Conservation (phyloP, 2,329 filamentous ascomycete genomes). For the Dothidotthia symphoricarpi region DNA sequence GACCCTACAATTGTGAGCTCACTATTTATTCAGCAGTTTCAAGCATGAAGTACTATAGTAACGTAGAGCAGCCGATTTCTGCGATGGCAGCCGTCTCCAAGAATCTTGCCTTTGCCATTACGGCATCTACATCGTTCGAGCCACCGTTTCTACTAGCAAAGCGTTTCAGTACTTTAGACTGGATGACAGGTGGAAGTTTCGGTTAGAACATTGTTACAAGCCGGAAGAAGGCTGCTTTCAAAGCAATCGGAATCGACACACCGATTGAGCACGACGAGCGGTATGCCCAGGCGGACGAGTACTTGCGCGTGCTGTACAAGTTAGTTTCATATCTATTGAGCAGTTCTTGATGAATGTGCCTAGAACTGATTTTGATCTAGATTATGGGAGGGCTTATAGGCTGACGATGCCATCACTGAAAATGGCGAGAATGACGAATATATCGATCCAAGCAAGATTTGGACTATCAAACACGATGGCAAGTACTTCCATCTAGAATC, state of each 20-base stretch:
- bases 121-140: constrained; percentile 62
- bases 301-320: constrained; percentile 65
- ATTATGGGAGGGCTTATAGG: constrained; percentile 56
- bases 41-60: not conserved
- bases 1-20: constrained; percentile 62
- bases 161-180: constrained; percentile 61
- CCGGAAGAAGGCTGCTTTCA: constrained; percentile 63
- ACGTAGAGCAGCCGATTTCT: constrained; percentile 41
- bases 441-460: constrained; percentile 58
- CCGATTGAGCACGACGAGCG: constrained; percentile 62
- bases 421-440: constrained; percentile 57
- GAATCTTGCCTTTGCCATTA: constrained; percentile 62
- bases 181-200: constrained; percentile 60
- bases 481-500: constrained; percentile 53
- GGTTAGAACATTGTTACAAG: constrained; percentile 68
- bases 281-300: constrained; percentile 68
- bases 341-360: not conserved
- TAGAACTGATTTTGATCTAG: constrained; percentile 23
- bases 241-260: constrained; percentile 59
- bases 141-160: constrained; percentile 62
- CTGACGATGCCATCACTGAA: constrained; percentile 56
- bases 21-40: constrained; percentile 6
- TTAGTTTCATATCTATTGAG: constrained; percentile 21
- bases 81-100: constrained; percentile 68
- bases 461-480: constrained; percentile 60